Evolutionary conservation across 805 yeast species (phyloP).

Genomic region (Yamadazyma akitaensis): DNA sequence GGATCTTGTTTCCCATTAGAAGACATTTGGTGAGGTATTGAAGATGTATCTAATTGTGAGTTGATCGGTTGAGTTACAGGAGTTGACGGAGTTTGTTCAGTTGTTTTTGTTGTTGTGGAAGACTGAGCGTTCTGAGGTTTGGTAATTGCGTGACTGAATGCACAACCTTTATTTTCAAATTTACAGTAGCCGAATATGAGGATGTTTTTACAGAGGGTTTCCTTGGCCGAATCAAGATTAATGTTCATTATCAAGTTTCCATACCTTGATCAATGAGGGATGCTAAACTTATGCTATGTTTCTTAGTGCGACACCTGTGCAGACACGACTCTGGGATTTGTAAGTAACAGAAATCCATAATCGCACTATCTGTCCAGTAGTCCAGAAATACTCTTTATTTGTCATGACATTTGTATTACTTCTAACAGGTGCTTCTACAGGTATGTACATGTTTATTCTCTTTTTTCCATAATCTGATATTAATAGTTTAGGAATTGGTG

Average conservation of each 20-base stretch:
- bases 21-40: not conserved
- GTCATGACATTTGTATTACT: conserved; percentile 29
- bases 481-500: conserved; percentile 64
- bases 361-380: not conserved
- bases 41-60: not conserved
- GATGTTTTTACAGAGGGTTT: conserved; percentile 79
- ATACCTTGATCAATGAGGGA: conserved; percentile 4
- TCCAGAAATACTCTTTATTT: not conserved
- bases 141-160: conserved; percentile 54
- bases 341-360: too few relatives aligned
- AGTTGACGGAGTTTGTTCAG: not conserved
- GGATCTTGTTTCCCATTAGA: conserved; percentile 1
- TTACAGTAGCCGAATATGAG: conserved; percentile 86
- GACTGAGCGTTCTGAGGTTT: conserved; percentile 2
- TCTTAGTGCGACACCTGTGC: conserved; percentile 3
- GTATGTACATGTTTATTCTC: conserved; percentile 24
- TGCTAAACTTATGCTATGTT: conserved; percentile 3
- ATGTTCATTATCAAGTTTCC: conserved; percentile 23
- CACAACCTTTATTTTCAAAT: conserved; percentile 83
- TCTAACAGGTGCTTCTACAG: conserved; percentile 65
- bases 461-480: not conserved
- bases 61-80: not conserved
- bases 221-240: conserved; percentile 59
- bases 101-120: not conserved
- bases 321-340: not conserved